Evolutionary conservation across 148 eudicot species (phyloP).

Genomic region (Heliamphora exappendiculata): DNA sequence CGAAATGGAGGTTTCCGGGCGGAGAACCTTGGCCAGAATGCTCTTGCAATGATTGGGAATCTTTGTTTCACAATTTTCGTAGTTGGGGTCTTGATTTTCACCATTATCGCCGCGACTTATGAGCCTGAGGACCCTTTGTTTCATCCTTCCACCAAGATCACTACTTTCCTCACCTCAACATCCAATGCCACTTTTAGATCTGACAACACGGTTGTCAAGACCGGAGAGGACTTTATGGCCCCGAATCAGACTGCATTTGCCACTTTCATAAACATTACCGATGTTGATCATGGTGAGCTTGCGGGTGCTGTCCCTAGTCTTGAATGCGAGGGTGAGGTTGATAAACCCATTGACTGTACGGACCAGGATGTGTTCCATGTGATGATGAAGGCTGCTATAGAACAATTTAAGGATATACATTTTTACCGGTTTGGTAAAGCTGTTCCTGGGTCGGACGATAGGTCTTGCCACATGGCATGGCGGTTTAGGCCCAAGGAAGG

Average conservation of each 20-base stretch:
- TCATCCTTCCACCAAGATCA: constrained; percentile 69
- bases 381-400: constrained; percentile 88
- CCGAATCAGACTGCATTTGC: constrained; percentile 57
- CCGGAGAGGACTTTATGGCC: constrained; percentile 89
- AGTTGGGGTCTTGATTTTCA: constrained; percentile 69
- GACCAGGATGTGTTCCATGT: constrained; percentile 80
- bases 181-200: constrained; percentile 68
- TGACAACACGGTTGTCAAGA: constrained; percentile 57
- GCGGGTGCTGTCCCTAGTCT: constrained; percentile 14
- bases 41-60: constrained; percentile 63
- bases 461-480: constrained; percentile 95
- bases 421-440: constrained; percentile 89
- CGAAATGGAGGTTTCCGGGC: constrained; percentile 55
- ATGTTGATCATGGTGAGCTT: constrained; percentile 39
- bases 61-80: constrained; percentile 72
- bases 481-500: constrained; percentile 89
- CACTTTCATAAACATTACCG: constrained; percentile 55
- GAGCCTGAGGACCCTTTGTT: constrained; percentile 83
- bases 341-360: constrained; percentile 71
- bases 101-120: constrained; percentile 73
- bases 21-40: constrained; percentile 74
- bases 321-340: constrained; percentile 62
- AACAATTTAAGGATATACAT: constrained; percentile 73
- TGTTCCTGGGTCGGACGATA: constrained; percentile 52
- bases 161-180: constrained; percentile 61